Base-by-base conservation (phyloP, 1,284 basidiomycete genomes). In the Schizophyllum commune region DNA sequence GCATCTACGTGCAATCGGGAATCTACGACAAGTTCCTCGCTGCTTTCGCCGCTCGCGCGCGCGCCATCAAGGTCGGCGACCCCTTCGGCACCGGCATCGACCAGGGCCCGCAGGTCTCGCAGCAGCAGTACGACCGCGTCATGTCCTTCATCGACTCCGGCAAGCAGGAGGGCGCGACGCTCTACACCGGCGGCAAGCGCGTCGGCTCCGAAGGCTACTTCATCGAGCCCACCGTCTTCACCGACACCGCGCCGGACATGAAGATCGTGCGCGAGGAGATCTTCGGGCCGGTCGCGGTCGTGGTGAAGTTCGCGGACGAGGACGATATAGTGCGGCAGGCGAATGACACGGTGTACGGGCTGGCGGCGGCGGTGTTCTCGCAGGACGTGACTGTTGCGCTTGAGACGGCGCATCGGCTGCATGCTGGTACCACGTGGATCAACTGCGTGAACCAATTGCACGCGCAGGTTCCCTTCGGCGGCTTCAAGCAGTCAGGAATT, bases 261-360 rank as follows among this genome's bases (percentile, higher is more conserved):
- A 88, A 84, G 75, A 95, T 98, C 69, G 85, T 90, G 58, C 77
- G 80, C 66, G 94, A 97, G 75, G 94, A 97, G 75, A 94, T 95
- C 68, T 94, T 95, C 69, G 94, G 92, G 21, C 94, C 94, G 56
- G 89, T 93, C 56, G 83, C 81, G 58, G 84, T 86, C 15, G 71
- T 92, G 17, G 81, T 85, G 73, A 88, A 88, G 71, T 92, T 91
- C 75, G 78, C 83, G 68, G 80, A 85, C 52, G 88, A 88, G 67
- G 77, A 80, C 59, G 52, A 61, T 52, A 53, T 63, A 22, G 11
- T 61, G 6, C 32, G 51, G 7, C 47, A 58, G 53, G 58, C 58
- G 47, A 63, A 65, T 56, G n/a, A 63, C 27, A 58, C 60, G 1
- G 67, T 83, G 27, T 95, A 97, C 75, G 96, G 96, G 61, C 83